These are phyloP conservation scores for Pseudogymnoascus sp. DNA, from an alignment of 2,329 filamentous ascomycete species.

Conservation along the genomic window DNA sequence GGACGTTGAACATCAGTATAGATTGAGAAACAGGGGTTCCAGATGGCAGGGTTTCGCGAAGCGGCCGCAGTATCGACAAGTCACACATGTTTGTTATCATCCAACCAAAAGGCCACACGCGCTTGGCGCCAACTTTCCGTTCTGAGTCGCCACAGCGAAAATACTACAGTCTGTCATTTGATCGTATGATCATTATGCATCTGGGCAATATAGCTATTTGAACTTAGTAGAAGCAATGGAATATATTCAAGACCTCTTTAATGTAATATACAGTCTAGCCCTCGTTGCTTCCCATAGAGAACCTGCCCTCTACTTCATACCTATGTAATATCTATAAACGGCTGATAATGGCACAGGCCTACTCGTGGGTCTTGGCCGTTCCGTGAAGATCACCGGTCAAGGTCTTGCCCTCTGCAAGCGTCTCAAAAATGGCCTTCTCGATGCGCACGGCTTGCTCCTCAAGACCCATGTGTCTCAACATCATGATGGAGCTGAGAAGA, in stretches of 20 bases:
- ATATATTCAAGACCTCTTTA: conserved; percentile 17
- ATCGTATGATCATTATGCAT: background rate
- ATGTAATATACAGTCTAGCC: conserved; percentile 26
- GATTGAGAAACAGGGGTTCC: background rate
- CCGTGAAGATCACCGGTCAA: conserved; percentile 95
- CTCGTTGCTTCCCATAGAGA: background rate
- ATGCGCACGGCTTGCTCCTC: conserved; percentile 78
- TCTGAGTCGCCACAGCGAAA: background rate
- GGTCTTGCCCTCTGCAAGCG: conserved; percentile 89
- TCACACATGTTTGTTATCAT: background rate
- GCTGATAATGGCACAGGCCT: conserved; percentile 80
- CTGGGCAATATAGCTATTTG: background rate
- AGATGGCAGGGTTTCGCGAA: background rate
- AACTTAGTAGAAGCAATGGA: background rate
- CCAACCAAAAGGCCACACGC: background rate
- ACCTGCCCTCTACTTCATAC: conserved; percentile 1
- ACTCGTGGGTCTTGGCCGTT: conserved; percentile 93
- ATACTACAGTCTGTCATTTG: background rate
- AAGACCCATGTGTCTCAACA: conserved; percentile 97
- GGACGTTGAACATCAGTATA: background rate
- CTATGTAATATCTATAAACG: conserved; percentile 31
- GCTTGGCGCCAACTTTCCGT: background rate
- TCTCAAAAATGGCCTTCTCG: conserved; percentile 91
- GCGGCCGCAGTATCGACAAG: background rate
- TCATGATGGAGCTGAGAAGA: conserved; percentile 95